Evolutionary conservation across 805 yeast genomes (phyloP).

Genomic region (Pichia californica): DNA sequence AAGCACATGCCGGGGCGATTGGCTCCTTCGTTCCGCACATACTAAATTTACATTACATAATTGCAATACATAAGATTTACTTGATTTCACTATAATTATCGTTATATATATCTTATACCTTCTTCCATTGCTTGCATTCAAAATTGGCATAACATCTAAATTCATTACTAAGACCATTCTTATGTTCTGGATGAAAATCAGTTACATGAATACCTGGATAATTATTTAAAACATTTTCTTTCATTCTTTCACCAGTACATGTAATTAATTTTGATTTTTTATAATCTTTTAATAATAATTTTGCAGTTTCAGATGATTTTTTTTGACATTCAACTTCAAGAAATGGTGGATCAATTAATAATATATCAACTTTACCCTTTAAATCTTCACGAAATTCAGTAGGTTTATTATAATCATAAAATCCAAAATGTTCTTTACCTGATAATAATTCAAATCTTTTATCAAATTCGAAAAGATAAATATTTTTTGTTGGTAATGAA

Average conservation of each 20-base stretch:
- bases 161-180: conserved; percentile 81
- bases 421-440: conserved; percentile 57
- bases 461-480: conserved; percentile 76
- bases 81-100: background rate
- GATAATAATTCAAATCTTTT: conserved; percentile 68
- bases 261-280: conserved; percentile 49
- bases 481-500: conserved; percentile 57
- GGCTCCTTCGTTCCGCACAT: too few relatives aligned
- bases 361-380: conserved; percentile 57
- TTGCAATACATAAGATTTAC: too few relatives aligned
- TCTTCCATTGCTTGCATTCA: conserved; percentile 65
- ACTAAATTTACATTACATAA: too few relatives aligned
- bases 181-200: conserved; percentile 69
- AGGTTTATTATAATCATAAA: conserved; percentile 74
- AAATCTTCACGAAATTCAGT: conserved; percentile 49
- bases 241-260: conserved; percentile 89
- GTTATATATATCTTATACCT: conserved; percentile 15
- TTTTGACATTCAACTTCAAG: conserved; percentile 76
- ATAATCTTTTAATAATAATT: conserved; percentile 44
- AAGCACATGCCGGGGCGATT: too few relatives aligned
- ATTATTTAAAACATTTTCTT: conserved; percentile 46
- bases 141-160: conserved; percentile 79
- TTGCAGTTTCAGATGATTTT: conserved; percentile 60
- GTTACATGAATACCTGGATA: conserved; percentile 66
- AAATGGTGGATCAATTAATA: conserved; percentile 85